Evolutionary conservation across 108 stramenopile genomes (phyloP).

Genomic region (Nitzschia sp.): DNA sequence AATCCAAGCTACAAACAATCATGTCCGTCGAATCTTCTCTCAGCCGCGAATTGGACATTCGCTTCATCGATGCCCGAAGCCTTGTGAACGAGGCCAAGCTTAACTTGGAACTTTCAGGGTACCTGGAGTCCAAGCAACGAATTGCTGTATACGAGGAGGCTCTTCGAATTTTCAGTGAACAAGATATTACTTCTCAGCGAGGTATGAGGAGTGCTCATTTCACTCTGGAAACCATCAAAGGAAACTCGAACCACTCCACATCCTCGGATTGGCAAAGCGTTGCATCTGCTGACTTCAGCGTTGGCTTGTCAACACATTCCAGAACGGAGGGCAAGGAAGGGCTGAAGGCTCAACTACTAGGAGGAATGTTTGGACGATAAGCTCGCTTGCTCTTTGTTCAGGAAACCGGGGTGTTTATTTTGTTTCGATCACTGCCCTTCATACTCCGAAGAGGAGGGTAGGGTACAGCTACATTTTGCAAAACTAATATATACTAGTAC

Average conservation of each 20-base stretch:
- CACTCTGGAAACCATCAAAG: not conserved
- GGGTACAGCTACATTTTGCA: too few relatives aligned
- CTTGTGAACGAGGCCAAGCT: constrained; percentile 3
- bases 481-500: too few relatives aligned
- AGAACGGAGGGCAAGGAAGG: too few relatives aligned
- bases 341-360: too few relatives aligned
- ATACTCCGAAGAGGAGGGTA: too few relatives aligned
- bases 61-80: constrained; percentile 1
- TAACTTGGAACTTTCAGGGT: not conserved
- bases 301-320: too few relatives aligned
- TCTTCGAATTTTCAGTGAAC: not conserved
- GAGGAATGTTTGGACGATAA: too few relatives aligned
- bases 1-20: not conserved
- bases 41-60: not conserved
- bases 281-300: too few relatives aligned
- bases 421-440: too few relatives aligned
- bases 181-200: not conserved
- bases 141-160: not conserved
- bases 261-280: not conserved
- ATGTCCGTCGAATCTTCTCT: constrained; percentile 8
- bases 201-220: not conserved
- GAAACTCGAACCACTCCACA: too few relatives aligned
- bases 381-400: too few relatives aligned
- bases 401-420: too few relatives aligned
- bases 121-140: not conserved